These are phyloP conservation scores for Gomphus bonarii DNA, from an alignment of 1,284 basidiomycete genomes.

Conservation along the genomic window DNA sequence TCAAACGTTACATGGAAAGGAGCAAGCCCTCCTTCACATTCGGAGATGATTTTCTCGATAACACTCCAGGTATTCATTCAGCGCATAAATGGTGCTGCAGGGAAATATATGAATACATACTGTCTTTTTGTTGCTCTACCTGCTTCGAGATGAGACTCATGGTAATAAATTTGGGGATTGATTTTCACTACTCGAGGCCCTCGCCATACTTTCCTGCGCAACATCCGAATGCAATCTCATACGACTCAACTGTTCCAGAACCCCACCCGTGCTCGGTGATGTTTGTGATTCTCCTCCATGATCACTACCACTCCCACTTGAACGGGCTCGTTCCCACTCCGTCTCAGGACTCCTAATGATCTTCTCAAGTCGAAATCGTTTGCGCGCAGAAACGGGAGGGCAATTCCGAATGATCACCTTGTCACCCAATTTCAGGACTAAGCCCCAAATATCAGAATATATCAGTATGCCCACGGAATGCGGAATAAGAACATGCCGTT, in stretches of 20 bases:
- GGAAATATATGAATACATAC: background rate
- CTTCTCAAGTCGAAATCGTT: slow-evolving; percentile 60
- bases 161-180: background rate
- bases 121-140: background rate
- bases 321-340: slow-evolving; percentile 32
- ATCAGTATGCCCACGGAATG: too few species aligned
- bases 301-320: background rate
- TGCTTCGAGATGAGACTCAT: background rate
- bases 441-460: slow-evolving; percentile 1
- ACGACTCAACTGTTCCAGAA: background rate
- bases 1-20: background rate
- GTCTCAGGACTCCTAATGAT: slow-evolving; percentile 56
- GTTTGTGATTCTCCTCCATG: background rate
- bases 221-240: background rate
- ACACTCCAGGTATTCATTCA: background rate
- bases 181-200: background rate
- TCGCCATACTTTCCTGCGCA: background rate
- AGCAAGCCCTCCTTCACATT: background rate
- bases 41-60: background rate
- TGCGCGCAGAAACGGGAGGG: slow-evolving; percentile 64
- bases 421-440: slow-evolving; percentile 58
- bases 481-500: slow-evolving; percentile 48
- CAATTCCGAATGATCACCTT: slow-evolving; percentile 68
- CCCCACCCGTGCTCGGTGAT: background rate
- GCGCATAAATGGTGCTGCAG: background rate